Evolutionary conservation across 1,139 yeast species (phyloP), one percentile per base, ranked within the genome.

Genomic region (Debaryomycetaceae sp.): DNA sequence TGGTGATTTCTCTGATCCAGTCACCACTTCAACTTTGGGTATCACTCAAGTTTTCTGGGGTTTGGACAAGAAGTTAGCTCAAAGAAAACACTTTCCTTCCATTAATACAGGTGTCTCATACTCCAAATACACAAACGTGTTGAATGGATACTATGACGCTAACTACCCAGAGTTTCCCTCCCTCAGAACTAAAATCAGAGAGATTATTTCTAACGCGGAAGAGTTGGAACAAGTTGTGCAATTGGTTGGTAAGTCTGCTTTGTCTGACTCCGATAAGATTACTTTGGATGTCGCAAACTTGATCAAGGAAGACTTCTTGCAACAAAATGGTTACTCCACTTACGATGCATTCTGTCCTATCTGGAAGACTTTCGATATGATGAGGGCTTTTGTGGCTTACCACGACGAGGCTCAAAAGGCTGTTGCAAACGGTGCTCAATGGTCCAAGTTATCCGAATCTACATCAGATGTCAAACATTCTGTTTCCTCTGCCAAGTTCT

Each of bases 1-100:
- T 83, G 99, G 99, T 84, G 99, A 93, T 78, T 91, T 93, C 84
- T 93, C 99, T 20, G 99, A 93, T 75, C 99, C 99, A 39, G 99
- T 93, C 57, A 93, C 99, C 36, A 93, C 98, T 34, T 82, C 99
- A 9, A 93, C 99, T 40, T 81, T 93, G 62, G 97, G 97, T 84
- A 93, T 93, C 60, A 95, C 99, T 34, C 99, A 93, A 76, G 99
- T 95, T 49, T 93, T 95, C 78, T 93, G 99, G 99, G 99, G 99
- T 72, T 80, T 93, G 70, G 99, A 93, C 72, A 93, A 93, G 76
- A 93, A 93, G 71, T 82, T 93, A 63, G 99, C 99, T 24, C 99
- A 93, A 80, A 90, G 99, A 80, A 93, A 93, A 76, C 99, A 93
- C 78, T 93, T 93, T 89, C 99, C 99, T 59, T 91, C 98, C 40